Conservation (phyloP, 23 red algal genomes). For the Cyanidium caldarium region DNA sequence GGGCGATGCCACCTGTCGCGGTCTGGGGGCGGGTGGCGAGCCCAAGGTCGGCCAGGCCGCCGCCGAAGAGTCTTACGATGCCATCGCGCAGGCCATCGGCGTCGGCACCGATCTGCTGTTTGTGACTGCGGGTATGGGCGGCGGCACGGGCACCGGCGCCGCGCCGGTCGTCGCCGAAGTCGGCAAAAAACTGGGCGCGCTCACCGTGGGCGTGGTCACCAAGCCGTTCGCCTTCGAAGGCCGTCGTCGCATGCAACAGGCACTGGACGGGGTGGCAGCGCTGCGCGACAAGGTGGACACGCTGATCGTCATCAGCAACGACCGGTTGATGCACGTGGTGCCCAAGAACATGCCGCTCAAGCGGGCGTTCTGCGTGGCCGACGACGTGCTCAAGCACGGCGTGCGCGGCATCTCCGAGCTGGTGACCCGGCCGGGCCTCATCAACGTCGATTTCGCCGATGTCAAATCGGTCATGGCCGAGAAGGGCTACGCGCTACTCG, state of each 20-base stretch:
- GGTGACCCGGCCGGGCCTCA: slow-evolving; percentile 13
- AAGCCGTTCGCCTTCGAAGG: slow-evolving; percentile 23
- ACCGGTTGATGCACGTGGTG: slow-evolving; percentile 15
- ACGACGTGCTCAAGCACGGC: slow-evolving; percentile 20
- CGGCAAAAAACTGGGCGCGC: slow-evolving; percentile 7
- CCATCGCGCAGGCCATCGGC: slow-evolving; percentile 6
- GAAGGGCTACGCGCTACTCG: slow-evolving; percentile 14
- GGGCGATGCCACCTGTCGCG: neutral
- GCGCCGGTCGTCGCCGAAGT: slow-evolving; percentile 10
- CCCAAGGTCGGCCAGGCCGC: slow-evolving; percentile 12
- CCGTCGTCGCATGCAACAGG: slow-evolving; percentile 16
- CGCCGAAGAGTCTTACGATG: slow-evolving; percentile 17
- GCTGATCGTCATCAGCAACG: slow-evolving; percentile 17
- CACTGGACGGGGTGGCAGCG: slow-evolving; percentile 3
- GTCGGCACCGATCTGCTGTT: slow-evolving; percentile 14
- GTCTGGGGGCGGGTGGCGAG: slow-evolving; percentile 14
- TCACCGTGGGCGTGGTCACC: slow-evolving; percentile 22
- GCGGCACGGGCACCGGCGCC: slow-evolving; percentile 17
- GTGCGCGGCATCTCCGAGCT: slow-evolving; percentile 18
- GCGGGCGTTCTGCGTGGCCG: slow-evolving; percentile 11
- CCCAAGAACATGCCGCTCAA: slow-evolving; percentile 17
- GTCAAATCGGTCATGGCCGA: slow-evolving; percentile 24
- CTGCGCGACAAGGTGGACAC: slow-evolving; percentile 16
- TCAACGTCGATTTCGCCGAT: slow-evolving; percentile 26
- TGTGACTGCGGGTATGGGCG: slow-evolving; percentile 24